A percentile compares a stretch with the other conserved stretches of the same genome.
Conservation (phyloP, 2,329 filamentous ascomycete genomes). For the Escovopsis weberi region DNA sequence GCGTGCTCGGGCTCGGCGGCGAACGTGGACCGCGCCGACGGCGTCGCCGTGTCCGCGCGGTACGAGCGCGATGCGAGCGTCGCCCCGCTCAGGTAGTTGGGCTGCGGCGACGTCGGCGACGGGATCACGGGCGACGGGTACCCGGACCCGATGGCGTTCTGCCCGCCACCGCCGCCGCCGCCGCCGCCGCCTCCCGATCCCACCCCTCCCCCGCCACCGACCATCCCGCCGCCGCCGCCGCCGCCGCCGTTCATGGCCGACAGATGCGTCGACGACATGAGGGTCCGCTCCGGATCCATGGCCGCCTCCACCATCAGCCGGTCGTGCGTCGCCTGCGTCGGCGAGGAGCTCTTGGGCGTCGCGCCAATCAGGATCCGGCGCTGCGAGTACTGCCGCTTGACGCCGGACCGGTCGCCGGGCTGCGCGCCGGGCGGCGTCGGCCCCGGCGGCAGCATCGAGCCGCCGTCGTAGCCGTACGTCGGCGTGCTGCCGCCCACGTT, state of each 20-base stretch:
- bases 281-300: constrained; percentile 35
- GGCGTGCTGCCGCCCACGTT: constrained; percentile 23
- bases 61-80: constrained; percentile 49
- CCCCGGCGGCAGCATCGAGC: constrained; percentile 35
- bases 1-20: constrained; percentile 29
- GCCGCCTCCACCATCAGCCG: constrained; percentile 43
- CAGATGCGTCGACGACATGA: constrained; percentile 53
- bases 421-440: constrained; percentile 39
- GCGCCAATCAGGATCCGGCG: constrained; percentile 59
- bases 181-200: constrained; percentile 18
- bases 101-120: constrained; percentile 57
- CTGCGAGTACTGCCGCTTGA: constrained; percentile 61
- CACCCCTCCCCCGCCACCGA: too few species aligned
- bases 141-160: constrained; percentile 34
- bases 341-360: constrained; percentile 62
- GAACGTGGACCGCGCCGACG: constrained; percentile 41
- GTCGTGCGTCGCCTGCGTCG: constrained; percentile 58
- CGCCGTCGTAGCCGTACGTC: constrained; percentile 36
- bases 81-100: constrained; percentile 35
- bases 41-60: constrained; percentile 38
- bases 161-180: constrained; percentile 28
- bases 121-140: constrained; percentile 53
- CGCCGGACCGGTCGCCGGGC: constrained; percentile 31
- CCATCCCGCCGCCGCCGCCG: too few species aligned
- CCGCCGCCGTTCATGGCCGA: constrained; percentile 52